Percentiles rank a stretch among this genome's conserved stretches.
Conservation (phyloP, 2,329 filamentous ascomycete species). For the Alternaria tenuissima region DNA sequence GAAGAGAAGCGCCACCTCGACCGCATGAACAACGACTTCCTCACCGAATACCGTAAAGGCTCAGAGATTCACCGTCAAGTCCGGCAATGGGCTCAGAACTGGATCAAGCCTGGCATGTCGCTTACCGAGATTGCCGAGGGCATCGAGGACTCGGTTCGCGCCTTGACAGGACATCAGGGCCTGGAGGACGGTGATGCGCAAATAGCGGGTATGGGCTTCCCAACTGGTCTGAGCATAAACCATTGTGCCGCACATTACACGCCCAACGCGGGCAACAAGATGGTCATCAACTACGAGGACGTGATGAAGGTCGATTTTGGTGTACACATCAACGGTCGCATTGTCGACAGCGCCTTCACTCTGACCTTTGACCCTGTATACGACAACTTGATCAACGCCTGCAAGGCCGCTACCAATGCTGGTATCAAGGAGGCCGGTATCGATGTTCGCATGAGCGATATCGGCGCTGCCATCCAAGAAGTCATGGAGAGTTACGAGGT, state of each 20-base stretch:
- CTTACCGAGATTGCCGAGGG: conserved; percentile 84
- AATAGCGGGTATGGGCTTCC: conserved; percentile 85
- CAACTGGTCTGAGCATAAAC: conserved; percentile 83
- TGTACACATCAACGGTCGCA: conserved; percentile 74
- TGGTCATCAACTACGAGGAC: conserved; percentile 69
- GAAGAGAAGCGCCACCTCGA: conserved; percentile 87
- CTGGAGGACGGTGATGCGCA: conserved; percentile 80
- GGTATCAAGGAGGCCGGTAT: conserved; percentile 91
- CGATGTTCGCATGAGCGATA: conserved; percentile 86
- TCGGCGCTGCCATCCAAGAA: conserved; percentile 85
- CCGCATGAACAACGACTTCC: conserved; percentile 79
- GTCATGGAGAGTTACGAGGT: conserved; percentile 94
- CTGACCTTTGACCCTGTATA: conserved; percentile 73
- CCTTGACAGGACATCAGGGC: conserved; percentile 78
- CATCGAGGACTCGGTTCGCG: conserved; percentile 84
- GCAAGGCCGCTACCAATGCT: conserved; percentile 73
- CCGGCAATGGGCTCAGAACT: conserved; percentile 81
- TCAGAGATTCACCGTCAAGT: conserved; percentile 92
- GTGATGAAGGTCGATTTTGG: conserved; percentile 80
- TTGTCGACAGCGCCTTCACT: conserved; percentile 76
- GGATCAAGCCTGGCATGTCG: conserved; percentile 80
- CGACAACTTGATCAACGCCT: conserved; percentile 71
- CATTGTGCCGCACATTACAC: conserved; percentile 88
- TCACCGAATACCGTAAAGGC: conserved; percentile 81
- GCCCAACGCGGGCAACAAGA: conserved; percentile 86